Base-by-base conservation (phyloP, 164 flowering plant genomes). In the Malania oleifera region DNA sequence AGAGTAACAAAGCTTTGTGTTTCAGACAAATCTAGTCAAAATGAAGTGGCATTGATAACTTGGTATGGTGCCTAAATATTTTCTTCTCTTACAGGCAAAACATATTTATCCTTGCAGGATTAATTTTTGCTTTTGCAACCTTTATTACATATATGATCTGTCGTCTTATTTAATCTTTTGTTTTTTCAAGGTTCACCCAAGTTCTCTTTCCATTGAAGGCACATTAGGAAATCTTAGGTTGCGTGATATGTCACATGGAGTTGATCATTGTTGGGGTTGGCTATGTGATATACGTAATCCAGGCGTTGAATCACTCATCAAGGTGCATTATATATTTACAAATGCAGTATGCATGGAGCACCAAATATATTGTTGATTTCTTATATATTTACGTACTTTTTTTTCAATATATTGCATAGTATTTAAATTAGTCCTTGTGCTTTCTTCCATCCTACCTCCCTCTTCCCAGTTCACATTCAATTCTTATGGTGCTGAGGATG, bases 251-350 rank as follows among this genome's bases (percentile, higher is more conserved):
- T 83, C 96, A 1, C 84, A 85, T 43, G 96, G 85, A 52, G 44
- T 61, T 53, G 88, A 91, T 61, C 81, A 81, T 51, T 76, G 76
- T 63, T 95, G 97, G 99, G 78, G 89, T 44, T 88, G 96, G 97
- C 85, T 91, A 47, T 95, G 96, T 75, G 97, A 95, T 72, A 84
- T 89, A 57, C 91, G 95, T 17, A 82, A 95, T 69, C 95, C 85
- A 17, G 96, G 87, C 17, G 67, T 72, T 61, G 97, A 95, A 68
- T 95, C 99, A 31, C 89, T 93, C 56, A 85, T 93, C 39, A 84
- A 90, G 95, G 99, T 93, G 69, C 45, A 7, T 47, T 38, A 37
- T 29, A n/a, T 28, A 10, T 61, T 39, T 27, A 19, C 13, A 14
- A 52, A 55, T 56, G 38, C n/a, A n/a, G n/a, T 18, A 27, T 31